A percentile compares a stretch with the other conserved stretches of the same genome.
Evolutionary conservation across 257 asterid genomes (phyloP).

Genomic region (Capsicum baccatum): DNA sequence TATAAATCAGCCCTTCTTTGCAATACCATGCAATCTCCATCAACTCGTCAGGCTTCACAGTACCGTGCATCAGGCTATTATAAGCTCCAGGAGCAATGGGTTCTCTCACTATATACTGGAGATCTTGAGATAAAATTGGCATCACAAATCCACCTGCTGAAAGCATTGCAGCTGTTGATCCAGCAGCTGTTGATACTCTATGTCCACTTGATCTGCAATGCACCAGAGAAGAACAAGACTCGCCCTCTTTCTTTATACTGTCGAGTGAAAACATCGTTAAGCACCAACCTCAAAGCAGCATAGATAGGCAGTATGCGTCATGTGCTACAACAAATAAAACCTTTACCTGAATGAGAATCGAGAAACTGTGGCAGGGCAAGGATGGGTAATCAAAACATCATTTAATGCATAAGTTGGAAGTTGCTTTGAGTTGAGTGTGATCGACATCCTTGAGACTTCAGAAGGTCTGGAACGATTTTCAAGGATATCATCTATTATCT

Average conservation of each 20-base stretch:
- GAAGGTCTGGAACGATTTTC: constrained; percentile 62
- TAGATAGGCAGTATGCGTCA: background rate
- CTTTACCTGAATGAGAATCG: constrained; percentile 70
- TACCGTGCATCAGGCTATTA: constrained; percentile 52
- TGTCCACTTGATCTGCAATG: constrained; percentile 93
- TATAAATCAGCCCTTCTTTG: constrained; percentile 61
- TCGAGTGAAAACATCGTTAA: constrained; percentile 27
- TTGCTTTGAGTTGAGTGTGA: constrained; percentile 65
- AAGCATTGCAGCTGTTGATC: constrained; percentile 95
- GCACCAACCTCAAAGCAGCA: background rate
- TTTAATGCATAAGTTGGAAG: constrained; percentile 66
- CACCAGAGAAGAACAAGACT: constrained; percentile 48
- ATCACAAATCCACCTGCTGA: constrained; percentile 79
- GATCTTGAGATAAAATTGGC: constrained; percentile 83
- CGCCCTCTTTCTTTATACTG: constrained; percentile 53
- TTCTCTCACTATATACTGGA: constrained; percentile 90
- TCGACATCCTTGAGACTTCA: constrained; percentile 75
- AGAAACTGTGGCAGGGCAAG: constrained; percentile 74
- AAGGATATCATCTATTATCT: constrained; percentile 71
- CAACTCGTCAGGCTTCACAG: constrained; percentile 51
- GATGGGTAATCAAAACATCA: constrained; percentile 72
- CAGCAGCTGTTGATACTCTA: constrained; percentile 91
- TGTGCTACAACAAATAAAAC: background rate
- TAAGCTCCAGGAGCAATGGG: constrained; percentile 65
- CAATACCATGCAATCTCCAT: constrained; percentile 81